Evolutionary conservation across 2,329 filamentous ascomycete genomes (phyloP).

Genomic region (Rhexocercosporidium sp.): DNA sequence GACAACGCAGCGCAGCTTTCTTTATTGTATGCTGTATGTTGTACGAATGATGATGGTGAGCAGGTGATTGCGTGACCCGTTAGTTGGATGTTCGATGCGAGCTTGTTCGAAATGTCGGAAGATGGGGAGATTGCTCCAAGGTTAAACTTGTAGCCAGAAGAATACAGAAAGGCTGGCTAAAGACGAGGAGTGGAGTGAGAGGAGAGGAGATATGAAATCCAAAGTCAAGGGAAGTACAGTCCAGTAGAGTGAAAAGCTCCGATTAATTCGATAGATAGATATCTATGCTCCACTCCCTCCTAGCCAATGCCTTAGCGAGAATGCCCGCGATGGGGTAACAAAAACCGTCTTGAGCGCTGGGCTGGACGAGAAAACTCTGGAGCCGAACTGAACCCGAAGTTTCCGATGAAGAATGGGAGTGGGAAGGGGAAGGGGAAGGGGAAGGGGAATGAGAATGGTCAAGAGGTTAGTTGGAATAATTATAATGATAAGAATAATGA

Average conservation of each 20-base stretch:
- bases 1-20: not conserved
- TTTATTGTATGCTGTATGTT: not conserved
- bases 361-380: conserved; percentile 7
- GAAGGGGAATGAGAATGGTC: not conserved
- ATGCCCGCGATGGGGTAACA: conserved; percentile 5
- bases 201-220: not conserved
- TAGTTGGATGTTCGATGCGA: too few species aligned
- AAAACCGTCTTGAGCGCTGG: conserved; percentile 3
- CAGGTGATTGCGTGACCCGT: not conserved
- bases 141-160: too few species aligned
- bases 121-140: not conserved
- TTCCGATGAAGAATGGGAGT: not conserved
- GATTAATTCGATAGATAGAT: too few species aligned
- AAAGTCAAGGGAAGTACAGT: not conserved
- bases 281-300: not conserved
- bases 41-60: not conserved
- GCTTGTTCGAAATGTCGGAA: too few species aligned
- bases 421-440: not conserved
- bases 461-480: too few species aligned
- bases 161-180: too few species aligned
- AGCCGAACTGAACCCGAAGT: not conserved
- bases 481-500: too few species aligned
- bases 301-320: not conserved
- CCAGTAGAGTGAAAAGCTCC: not conserved
- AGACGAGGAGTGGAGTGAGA: not conserved